phyloP scores from a whole-genome alignment of 345 rosid species.

The Toxicodendron radicans region DNA sequence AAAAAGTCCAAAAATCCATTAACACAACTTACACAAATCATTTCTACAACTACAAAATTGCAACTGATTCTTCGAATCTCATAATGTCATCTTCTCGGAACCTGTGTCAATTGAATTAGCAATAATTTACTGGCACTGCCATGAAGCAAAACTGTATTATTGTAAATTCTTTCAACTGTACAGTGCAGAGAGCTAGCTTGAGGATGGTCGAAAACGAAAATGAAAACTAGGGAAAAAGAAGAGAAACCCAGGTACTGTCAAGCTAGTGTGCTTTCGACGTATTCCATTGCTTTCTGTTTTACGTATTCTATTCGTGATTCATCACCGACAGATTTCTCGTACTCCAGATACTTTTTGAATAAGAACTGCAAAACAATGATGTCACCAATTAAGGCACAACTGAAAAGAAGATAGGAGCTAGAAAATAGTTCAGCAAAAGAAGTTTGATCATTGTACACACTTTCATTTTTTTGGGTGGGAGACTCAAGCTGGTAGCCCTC shows the following conservation, averaged over 20 bases:
- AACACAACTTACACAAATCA: neutral
- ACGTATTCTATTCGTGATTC: slow-evolving; percentile 64
- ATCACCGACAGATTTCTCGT: slow-evolving; percentile 62
- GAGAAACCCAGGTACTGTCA: slow-evolving; percentile 2
- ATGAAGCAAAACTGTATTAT: neutral
- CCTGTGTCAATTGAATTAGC: neutral
- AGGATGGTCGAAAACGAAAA: neutral
- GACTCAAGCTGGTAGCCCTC: slow-evolving; percentile 85
- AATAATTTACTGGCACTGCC: neutral
- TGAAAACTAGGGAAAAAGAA: neutral
- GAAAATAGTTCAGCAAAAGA: neutral
- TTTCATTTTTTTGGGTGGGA: slow-evolving; percentile 83
- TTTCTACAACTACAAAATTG: neutral
- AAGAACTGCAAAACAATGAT: slow-evolving; percentile 56
- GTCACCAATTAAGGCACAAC: neutral
- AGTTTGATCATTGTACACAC: slow-evolving; percentile 31
- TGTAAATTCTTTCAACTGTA: neutral
- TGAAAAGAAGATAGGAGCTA: neutral
- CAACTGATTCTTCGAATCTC: too few relatives aligned
- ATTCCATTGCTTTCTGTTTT: slow-evolving; percentile 82
- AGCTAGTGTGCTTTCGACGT: slow-evolving; percentile 56
- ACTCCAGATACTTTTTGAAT: slow-evolving; percentile 84
- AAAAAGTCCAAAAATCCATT: neutral
- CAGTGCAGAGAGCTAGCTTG: neutral
- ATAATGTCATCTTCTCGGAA: too few relatives aligned